Conservation (phyloP, 2,329 filamentous ascomycete genomes). For the Alternaria panax region DNA sequence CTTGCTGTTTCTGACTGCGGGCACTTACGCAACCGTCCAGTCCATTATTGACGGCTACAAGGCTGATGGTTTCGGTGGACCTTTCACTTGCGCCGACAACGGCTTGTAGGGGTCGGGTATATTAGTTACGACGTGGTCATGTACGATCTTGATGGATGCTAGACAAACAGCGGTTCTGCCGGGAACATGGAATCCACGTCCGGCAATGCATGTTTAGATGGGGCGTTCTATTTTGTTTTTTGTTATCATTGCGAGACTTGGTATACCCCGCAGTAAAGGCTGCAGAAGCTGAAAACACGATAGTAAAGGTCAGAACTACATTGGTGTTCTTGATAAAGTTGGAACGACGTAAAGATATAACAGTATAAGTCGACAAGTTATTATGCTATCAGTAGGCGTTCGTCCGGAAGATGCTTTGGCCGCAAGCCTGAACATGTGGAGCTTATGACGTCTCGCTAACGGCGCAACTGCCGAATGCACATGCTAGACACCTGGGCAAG, state of each 20-base stretch:
- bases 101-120: conserved; percentile 58
- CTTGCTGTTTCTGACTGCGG: conserved; percentile 79
- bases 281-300: neutral
- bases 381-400: neutral
- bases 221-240: neutral
- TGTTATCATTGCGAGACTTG: neutral
- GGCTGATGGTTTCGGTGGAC: conserved; percentile 68
- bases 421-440: conserved; percentile 5
- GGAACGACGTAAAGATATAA: neutral
- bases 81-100: conserved; percentile 78
- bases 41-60: conserved; percentile 77
- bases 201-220: neutral
- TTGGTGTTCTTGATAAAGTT: neutral
- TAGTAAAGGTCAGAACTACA: neutral
- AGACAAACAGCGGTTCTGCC: neutral
- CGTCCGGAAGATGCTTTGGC: neutral
- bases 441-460: conserved; percentile 43
- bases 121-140: neutral
- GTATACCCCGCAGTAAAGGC: conserved; percentile 9
- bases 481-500: conserved; percentile 31
- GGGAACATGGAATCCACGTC: neutral
- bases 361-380: neutral
- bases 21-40: conserved; percentile 77
- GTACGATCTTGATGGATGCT: neutral
- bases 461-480: conserved; percentile 25